Percentiles rank a stretch among this genome's conserved stretches.
These are phyloP conservation scores for Paraphoma sp. DNA, from an alignment of 2,329 filamentous ascomycete genomes.

Conservation along the genomic window DNA sequence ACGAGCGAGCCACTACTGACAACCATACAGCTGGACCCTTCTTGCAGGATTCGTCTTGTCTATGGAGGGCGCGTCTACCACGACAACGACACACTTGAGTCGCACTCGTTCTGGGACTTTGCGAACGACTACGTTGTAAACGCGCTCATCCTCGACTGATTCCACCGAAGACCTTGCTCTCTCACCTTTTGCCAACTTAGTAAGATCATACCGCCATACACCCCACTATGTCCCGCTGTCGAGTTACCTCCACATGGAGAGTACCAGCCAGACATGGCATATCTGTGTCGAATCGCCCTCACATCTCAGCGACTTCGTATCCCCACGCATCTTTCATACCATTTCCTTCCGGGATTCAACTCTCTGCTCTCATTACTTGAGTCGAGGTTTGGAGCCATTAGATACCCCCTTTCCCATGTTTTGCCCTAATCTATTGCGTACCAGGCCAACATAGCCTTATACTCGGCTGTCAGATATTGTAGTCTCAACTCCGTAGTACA, in stretches of 20 bases:
- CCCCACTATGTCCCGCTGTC: background rate
- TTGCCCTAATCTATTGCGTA: background rate
- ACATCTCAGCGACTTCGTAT: background rate
- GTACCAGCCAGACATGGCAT: too few species aligned
- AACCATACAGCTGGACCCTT: slow-evolving; percentile 57
- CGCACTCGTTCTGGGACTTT: slow-evolving; percentile 74
- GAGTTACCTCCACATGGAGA: too few species aligned
- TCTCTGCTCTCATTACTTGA: background rate
- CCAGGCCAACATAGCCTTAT: too few species aligned
- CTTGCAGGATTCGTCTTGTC: slow-evolving; percentile 71
- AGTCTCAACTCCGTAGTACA: too few species aligned
- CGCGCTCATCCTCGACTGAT: slow-evolving; percentile 12
- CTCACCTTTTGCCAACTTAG: background rate
- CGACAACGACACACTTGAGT: slow-evolving; percentile 68
- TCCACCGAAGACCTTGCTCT: background rate
- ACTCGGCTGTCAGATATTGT: too few species aligned
- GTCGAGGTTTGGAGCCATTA: background rate
- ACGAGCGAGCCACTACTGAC: slow-evolving; percentile 10
- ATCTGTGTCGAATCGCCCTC: background rate
- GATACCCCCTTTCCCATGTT: background rate
- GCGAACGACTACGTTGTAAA: slow-evolving; percentile 42
- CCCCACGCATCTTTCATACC: background rate
- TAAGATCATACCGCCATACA: background rate
- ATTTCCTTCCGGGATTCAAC: background rate
- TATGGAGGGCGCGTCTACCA: slow-evolving; percentile 84